phyloP scores from a whole-genome alignment of 225 moss, liverwort and hornwort species.

The Physcomitrellopsis africana region DNA sequence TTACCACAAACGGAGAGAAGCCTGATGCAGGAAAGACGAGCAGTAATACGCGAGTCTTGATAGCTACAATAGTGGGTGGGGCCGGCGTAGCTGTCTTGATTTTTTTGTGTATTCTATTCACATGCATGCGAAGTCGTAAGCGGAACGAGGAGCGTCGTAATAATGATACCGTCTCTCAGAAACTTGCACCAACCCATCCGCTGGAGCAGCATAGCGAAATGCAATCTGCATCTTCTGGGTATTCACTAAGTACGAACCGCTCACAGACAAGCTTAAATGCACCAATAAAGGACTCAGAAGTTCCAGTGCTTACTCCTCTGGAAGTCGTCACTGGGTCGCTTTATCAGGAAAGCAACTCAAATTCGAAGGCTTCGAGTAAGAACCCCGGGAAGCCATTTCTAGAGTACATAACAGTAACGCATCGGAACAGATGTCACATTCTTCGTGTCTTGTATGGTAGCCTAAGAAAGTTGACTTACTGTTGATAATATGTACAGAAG shows the following conservation, averaged over 20 bases:
- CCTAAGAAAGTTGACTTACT: background rate
- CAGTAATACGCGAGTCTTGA: background rate
- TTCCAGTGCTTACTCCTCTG: conserved; percentile 16
- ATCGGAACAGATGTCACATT: background rate
- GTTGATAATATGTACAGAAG: background rate
- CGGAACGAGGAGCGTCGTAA: background rate
- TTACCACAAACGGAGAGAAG: conserved; percentile 16
- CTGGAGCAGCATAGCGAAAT: background rate
- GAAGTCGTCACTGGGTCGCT: conserved; percentile 10
- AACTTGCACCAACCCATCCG: background rate
- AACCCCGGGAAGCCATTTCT: background rate
- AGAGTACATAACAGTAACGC: background rate
- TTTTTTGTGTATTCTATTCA: background rate
- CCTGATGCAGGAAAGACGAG: conserved; percentile 1
- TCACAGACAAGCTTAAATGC: background rate
- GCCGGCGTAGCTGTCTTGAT: background rate
- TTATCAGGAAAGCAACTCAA: background rate
- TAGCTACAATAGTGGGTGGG: conserved; percentile 16
- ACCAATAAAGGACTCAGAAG: background rate
- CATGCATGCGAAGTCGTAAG: background rate
- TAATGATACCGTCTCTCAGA: background rate
- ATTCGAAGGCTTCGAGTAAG: conserved; percentile 18
- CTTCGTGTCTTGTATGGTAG: background rate
- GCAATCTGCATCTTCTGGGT: background rate
- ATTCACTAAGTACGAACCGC: background rate